These are phyloP conservation scores for Ceratobasidium sp. DNA, from an alignment of 1,284 basidiomycete genomes.

Conservation along the genomic window DNA sequence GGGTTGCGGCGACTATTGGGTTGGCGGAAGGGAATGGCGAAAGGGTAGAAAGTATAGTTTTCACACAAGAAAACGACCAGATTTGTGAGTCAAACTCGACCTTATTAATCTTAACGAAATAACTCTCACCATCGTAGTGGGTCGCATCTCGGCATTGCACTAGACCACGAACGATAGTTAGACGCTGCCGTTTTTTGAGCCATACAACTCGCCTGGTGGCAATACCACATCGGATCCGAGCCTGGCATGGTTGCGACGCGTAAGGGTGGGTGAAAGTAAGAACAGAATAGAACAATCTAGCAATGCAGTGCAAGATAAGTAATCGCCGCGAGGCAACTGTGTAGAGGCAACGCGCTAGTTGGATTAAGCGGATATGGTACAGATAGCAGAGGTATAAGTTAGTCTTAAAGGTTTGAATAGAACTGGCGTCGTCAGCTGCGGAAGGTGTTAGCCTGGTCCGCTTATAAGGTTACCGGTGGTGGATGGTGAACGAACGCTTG, in stretches of 20 bases:
- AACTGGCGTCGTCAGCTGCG: neutral
- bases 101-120: neutral
- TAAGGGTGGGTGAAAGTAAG: neutral
- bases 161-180: neutral
- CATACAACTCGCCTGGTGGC: constrained; percentile 9
- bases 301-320: constrained; percentile 10
- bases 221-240: constrained; percentile 34
- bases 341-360: neutral
- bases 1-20: neutral
- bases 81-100: too few relatives aligned
- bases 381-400: neutral
- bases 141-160: constrained; percentile 39
- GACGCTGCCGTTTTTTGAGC: neutral
- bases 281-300: neutral
- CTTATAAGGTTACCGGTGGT: neutral
- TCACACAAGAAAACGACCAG: too few relatives aligned
- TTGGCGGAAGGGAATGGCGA: neutral
- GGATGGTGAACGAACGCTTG: constrained; percentile 15
- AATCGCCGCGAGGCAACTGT: constrained; percentile 6
- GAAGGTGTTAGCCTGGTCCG: neutral
- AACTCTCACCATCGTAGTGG: constrained; percentile 2
- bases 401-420: neutral
- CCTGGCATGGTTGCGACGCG: constrained; percentile 25
- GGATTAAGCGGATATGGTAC: constrained; percentile 1
- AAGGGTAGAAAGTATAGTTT: too few relatives aligned